Evolutionary conservation across 805 yeast genomes (phyloP).

Genomic region (Alloascoidea africana): DNA sequence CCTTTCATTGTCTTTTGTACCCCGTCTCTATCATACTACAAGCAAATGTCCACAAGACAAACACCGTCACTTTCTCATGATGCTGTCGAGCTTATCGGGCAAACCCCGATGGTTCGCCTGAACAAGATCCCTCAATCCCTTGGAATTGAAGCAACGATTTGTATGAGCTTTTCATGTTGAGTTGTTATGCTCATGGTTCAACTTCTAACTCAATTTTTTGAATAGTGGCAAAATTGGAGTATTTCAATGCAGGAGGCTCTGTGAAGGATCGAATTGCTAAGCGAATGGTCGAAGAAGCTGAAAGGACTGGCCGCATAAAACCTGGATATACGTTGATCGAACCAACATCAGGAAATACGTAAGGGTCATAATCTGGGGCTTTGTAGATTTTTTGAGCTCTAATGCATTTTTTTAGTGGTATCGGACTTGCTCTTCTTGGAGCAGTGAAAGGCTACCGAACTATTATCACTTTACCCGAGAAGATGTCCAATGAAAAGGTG

Average conservation of each 20-base stretch:
- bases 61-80: conserved; percentile 29
- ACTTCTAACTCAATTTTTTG: conserved; percentile 13
- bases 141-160: conserved; percentile 48
- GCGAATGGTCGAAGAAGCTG: conserved; percentile 79
- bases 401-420: conserved; percentile 27
- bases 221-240: conserved; percentile 61
- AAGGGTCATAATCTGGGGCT: conserved; percentile 1
- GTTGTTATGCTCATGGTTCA: too few relatives aligned
- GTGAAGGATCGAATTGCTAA: conserved; percentile 82
- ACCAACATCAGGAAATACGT: conserved; percentile 81
- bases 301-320: conserved; percentile 56
- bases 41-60: conserved; percentile 2
- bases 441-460: conserved; percentile 81
- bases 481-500: conserved; percentile 85
- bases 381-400: background rate
- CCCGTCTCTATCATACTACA: background rate
- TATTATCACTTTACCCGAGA: conserved; percentile 79
- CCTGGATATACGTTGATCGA: conserved; percentile 82
- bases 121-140: conserved; percentile 63
- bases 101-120: conserved; percentile 66
- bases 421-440: conserved; percentile 76
- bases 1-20: background rate
- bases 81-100: conserved; percentile 66
- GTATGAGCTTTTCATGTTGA: too few relatives aligned
- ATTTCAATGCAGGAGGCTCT: conserved; percentile 82